Conservation (phyloP, 163 green algal species). For the Chloromonas sp. region DNA sequence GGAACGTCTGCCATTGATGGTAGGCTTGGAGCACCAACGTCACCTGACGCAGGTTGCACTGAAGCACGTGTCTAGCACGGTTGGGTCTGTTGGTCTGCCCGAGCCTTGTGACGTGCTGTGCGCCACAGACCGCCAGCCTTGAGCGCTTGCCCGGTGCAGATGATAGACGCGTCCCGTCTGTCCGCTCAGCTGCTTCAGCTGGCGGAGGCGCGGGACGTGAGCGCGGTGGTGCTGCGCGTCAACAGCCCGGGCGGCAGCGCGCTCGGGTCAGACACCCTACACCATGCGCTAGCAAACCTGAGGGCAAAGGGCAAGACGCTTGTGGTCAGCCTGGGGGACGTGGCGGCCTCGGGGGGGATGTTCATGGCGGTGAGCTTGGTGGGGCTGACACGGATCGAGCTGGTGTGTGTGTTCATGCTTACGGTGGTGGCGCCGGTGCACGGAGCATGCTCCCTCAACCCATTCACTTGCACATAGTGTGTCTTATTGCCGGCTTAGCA, state of each 20-base stretch:
- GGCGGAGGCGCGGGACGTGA: conserved; percentile 21
- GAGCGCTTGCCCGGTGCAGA: conserved; percentile 1
- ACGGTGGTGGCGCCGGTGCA: not conserved
- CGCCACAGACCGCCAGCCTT: too few species aligned
- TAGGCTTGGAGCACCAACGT: not conserved
- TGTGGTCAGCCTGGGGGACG: conserved; percentile 49
- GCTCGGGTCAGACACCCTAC: conserved; percentile 42
- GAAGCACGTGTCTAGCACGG: not conserved
- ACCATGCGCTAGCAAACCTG: conserved; percentile 22
- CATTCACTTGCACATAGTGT: not conserved
- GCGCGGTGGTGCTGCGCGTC: conserved; percentile 52
- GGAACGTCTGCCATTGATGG: not conserved
- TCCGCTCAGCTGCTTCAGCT: conserved; percentile 15
- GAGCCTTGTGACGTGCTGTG: too few species aligned
- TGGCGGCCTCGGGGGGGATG: conserved; percentile 55
- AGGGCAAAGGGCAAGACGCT: conserved; percentile 30
- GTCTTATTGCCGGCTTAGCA: not conserved
- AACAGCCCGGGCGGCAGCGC: conserved; percentile 46
- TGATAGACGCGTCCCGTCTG: conserved; percentile 27
- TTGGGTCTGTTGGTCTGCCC: not conserved
- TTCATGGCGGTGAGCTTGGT: conserved; percentile 33
- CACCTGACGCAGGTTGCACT: not conserved
- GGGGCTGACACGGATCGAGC: not conserved
- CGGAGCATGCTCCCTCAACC: not conserved
- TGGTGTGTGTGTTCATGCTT: not conserved